Evolutionary conservation across 2,329 filamentous ascomycete species (phyloP), one percentile per base, ranked within the genome.

Genomic region (Diaporthe sp.): DNA sequence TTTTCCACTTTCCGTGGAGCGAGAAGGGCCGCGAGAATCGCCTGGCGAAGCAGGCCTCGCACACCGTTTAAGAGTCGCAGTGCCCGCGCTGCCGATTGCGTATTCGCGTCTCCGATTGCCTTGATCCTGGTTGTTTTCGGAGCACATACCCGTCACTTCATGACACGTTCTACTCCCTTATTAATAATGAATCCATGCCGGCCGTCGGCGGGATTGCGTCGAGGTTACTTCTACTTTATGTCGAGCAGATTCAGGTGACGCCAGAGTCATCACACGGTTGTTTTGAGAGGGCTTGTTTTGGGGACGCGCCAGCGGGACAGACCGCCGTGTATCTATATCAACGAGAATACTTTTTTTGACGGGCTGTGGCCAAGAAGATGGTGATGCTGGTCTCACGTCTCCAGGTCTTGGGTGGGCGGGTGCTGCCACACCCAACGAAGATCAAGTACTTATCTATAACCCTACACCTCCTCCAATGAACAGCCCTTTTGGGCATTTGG

Each of bases 1-100:
- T 98, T 78, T 93, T 94, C 80, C 95, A 98, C 89, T 97, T 98
- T 89, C 96, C 96, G 72, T 98, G 96, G 96, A 96, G 94, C 51
- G 93, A 94, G 80, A 94, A 93, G 86, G 94, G 91, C 72, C 90
- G 90, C 77, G 89, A 92, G 84, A 84, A 83, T 76, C 90, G 92
- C 77, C 82, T 81, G 76, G 80, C 81, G 77, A 88, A 93, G 87
- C 85, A 84, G 73, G 86, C 88, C 53, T 87, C 86, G 71, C 81
- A 82, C 73, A 81, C 77, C 42, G 82, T 78, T 57, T 84, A 81
- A 70, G 12, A 25, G n/a, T 19, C 28, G 8, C 39, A 39, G 19
- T 13, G 19, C 34, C 37, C 34, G 31, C 15, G n/a, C 31, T 62
- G 34, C 31, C 22, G 31, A 28, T 17, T 46, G 17, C 25, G 28